phyloP scores from a whole-genome alignment of 345 rosid genomes.

The Clausena lansium region DNA sequence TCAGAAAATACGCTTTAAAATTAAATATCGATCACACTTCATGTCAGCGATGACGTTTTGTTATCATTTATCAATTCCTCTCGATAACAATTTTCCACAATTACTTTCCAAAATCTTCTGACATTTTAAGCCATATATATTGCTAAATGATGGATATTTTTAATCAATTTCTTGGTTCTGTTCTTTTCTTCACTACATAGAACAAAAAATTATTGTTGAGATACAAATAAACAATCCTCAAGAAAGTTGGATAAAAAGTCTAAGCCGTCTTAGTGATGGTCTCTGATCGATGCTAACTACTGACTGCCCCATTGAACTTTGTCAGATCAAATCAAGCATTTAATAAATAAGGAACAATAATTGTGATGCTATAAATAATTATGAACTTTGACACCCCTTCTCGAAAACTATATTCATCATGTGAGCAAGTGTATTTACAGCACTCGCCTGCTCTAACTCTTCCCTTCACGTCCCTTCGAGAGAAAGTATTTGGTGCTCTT shows the following conservation, averaged over 20 bases:
- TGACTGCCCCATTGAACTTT: neutral
- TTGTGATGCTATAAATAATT: neutral
- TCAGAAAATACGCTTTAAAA: neutral
- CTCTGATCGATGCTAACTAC: neutral
- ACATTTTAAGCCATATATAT: neutral
- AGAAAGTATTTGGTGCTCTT: too few species aligned
- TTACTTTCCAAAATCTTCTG: neutral
- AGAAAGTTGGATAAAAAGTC: neutral
- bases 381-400: too few species aligned
- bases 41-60: neutral
- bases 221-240: neutral
- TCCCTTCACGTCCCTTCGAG: too few species aligned
- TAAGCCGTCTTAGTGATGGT: neutral
- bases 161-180: too few species aligned
- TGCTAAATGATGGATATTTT: too few species aligned
- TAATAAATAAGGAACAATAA: too few species aligned
- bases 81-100: neutral
- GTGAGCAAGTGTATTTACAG: too few species aligned
- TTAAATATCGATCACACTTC: neutral
- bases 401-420: too few species aligned
- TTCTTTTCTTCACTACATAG: too few species aligned
- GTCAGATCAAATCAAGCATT: neutral
- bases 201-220: too few species aligned
- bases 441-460: too few species aligned
- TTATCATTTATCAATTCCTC: neutral